A percentile compares a stretch with the other conserved stretches of the same genome.
These are phyloP conservation scores for Deinandra increscens DNA, from an alignment of 129 eudicot genomes.

Conservation along the genomic window DNA sequence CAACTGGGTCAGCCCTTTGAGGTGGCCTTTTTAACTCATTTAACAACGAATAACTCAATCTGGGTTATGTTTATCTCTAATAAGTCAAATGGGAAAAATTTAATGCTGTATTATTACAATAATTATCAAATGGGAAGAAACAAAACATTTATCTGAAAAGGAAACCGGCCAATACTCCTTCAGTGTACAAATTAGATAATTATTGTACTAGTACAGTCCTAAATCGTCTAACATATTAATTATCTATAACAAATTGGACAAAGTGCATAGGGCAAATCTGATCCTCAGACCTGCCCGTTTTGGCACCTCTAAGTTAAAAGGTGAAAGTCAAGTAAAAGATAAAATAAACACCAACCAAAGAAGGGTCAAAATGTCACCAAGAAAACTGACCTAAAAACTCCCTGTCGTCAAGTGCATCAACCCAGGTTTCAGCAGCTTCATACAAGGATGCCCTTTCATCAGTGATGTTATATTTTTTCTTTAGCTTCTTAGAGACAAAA, in stretches of 20 bases:
- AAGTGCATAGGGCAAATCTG: neutral
- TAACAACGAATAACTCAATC: neutral
- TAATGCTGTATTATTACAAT: too few species aligned
- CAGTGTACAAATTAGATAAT: neutral
- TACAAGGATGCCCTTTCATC: constrained; percentile 56
- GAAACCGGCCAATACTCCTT: neutral
- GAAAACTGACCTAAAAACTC: constrained; percentile 51
- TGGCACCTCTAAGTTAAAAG: neutral
- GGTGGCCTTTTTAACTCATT: neutral
- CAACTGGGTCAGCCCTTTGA: neutral
- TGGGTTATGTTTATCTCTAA: neutral
- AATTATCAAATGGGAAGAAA: neutral
- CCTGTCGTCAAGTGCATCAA: constrained; percentile 52
- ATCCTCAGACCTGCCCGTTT: neutral
- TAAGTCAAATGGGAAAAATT: neutral
- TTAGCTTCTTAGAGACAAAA: constrained; percentile 53
- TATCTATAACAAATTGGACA: neutral
- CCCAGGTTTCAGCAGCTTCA: constrained; percentile 61
- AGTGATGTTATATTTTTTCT: constrained; percentile 49
- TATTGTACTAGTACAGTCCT: neutral
- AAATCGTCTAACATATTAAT: neutral
- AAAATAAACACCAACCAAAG: neutral
- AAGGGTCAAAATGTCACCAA: constrained; percentile 1
- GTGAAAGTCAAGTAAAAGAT: neutral
- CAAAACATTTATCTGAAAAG: neutral